Conservation (phyloP, 495 filamentous ascomycete genomes). For the Cercophora samala region DNA sequence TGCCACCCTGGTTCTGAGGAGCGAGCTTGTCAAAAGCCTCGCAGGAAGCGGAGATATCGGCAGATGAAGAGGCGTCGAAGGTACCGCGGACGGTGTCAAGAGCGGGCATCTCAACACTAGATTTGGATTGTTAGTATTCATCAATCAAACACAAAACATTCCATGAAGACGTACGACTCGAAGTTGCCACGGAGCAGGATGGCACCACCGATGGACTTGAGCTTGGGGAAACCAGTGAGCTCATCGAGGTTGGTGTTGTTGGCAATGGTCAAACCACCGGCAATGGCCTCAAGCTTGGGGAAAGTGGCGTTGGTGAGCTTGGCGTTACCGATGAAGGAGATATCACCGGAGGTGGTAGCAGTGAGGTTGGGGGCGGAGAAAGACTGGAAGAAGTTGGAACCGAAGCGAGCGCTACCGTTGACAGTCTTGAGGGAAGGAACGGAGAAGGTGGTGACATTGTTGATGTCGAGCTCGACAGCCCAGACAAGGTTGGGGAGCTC, state of each 20-base stretch:
- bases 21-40: slow-evolving; percentile 44
- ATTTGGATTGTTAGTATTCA: background rate
- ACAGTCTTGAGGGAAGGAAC: slow-evolving; percentile 75
- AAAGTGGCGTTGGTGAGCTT: slow-evolving; percentile 74
- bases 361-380: slow-evolving; percentile 81
- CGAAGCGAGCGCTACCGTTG: slow-evolving; percentile 78
- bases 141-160: background rate
- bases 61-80: slow-evolving; percentile 78
- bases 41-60: slow-evolving; percentile 54
- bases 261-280: slow-evolving; percentile 75
- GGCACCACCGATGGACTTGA: slow-evolving; percentile 74
- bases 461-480: slow-evolving; percentile 82
- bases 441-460: slow-evolving; percentile 70
- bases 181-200: slow-evolving; percentile 88
- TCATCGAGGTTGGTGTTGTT: slow-evolving; percentile 74
- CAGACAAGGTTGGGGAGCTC: slow-evolving; percentile 71
- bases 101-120: slow-evolving; percentile 64
- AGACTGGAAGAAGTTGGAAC: slow-evolving; percentile 66
- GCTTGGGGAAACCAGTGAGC: slow-evolving; percentile 62
- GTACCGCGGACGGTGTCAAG: slow-evolving; percentile 77
- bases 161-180: slow-evolving; percentile 58
- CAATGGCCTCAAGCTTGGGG: slow-evolving; percentile 61
- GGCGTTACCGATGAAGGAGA: slow-evolving; percentile 77
- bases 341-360: slow-evolving; percentile 58
- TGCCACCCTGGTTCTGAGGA: slow-evolving; percentile 36